Conservation (phyloP, 2,329 filamentous ascomycete genomes). For the Didymella glomerata region DNA sequence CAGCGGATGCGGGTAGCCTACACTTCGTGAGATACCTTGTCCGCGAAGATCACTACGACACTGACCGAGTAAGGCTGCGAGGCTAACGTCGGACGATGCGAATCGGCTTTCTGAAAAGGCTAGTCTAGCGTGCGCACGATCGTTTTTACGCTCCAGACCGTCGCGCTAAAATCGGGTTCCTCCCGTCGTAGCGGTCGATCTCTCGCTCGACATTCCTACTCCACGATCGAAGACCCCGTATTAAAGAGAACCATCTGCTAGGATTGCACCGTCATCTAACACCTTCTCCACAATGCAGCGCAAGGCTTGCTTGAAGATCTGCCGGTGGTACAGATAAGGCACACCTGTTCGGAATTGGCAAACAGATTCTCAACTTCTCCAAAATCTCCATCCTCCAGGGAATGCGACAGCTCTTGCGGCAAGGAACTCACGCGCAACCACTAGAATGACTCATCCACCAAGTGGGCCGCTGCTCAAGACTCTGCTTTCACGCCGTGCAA, state of each 20-base stretch:
- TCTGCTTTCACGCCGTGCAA: too few relatives aligned
- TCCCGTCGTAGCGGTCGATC: not conserved
- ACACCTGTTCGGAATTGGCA: not conserved
- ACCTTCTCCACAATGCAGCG: not conserved
- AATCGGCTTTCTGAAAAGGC: not conserved
- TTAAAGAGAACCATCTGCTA: not conserved
- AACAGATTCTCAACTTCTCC: not conserved
- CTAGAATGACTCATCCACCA: not conserved
- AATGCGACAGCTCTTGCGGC: not conserved
- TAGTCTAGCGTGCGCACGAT: not conserved
- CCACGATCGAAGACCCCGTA: not conserved
- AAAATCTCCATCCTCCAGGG: not conserved
- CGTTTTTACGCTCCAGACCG: not conserved
- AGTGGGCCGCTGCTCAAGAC: not conserved
- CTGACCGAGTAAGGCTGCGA: not conserved
- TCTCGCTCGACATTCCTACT: constrained; percentile 3
- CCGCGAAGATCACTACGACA: not conserved
- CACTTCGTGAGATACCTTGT: not conserved
- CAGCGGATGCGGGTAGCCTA: not conserved
- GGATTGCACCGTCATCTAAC: not conserved
- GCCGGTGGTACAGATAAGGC: not conserved
- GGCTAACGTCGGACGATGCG: not conserved
- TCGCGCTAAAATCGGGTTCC: not conserved
- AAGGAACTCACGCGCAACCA: too few relatives aligned
- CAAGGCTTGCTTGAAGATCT: not conserved